phyloP scores from a whole-genome alignment of 176 grass and related monocot genomes.

The Cocos nucifera region DNA sequence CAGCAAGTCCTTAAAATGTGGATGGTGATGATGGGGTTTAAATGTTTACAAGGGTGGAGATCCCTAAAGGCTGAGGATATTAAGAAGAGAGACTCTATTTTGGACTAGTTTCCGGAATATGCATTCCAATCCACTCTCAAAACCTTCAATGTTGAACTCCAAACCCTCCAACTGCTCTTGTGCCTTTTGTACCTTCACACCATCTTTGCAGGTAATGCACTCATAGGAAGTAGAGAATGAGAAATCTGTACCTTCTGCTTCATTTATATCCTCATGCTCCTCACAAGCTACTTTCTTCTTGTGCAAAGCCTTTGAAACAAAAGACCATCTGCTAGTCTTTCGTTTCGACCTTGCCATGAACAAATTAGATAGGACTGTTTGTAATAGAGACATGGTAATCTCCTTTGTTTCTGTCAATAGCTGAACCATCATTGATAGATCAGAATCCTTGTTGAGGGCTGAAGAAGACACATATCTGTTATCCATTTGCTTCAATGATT shows the following conservation, averaged over 20 bases:
- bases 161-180: not conserved
- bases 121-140: slow-evolving; percentile 11
- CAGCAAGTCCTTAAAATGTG: too few relatives aligned
- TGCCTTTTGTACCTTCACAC: not conserved
- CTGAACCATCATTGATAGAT: slow-evolving; percentile 4
- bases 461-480: slow-evolving; percentile 6
- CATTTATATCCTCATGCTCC: not conserved
- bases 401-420: slow-evolving; percentile 25
- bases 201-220: not conserved
- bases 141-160: not conserved
- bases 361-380: slow-evolving; percentile 9
- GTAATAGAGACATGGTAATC: slow-evolving; percentile 23
- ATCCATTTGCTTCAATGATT: slow-evolving; percentile 8
- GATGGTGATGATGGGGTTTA: not conserved
- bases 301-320: slow-evolving; percentile 28
- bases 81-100: slow-evolving; percentile 18
- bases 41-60: not conserved
- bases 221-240: not conserved
- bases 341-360: slow-evolving; percentile 18
- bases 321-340: slow-evolving; percentile 25
- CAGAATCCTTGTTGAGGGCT: slow-evolving; percentile 9
- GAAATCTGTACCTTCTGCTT: not conserved
- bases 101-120: slow-evolving; percentile 7
- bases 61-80: slow-evolving; percentile 11
- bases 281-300: slow-evolving; percentile 27